These are phyloP conservation scores for Scolecobasidium constrictum DNA, from an alignment of 2,329 filamentous ascomycete species.

Conservation along the genomic window DNA sequence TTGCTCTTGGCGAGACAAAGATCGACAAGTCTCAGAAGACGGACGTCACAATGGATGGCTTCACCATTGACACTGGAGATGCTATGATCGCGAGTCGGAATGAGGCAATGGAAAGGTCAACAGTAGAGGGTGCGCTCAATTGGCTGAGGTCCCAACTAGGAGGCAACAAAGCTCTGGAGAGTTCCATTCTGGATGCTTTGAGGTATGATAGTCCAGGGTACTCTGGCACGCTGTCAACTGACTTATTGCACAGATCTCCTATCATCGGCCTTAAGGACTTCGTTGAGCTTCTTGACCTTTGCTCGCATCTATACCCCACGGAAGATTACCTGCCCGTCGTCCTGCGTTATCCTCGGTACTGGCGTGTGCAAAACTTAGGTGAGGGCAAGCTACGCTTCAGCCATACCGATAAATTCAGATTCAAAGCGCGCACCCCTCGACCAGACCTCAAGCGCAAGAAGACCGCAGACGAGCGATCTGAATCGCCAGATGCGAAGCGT, in stretches of 20 bases:
- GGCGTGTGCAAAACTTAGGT: conserved; percentile 42
- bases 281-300: conserved; percentile 46
- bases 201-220: conserved; percentile 42
- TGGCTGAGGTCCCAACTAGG: conserved; percentile 44
- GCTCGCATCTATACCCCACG: conserved; percentile 43
- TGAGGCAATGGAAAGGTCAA: conserved; percentile 41
- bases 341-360: conserved; percentile 46
- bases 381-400: conserved; percentile 31
- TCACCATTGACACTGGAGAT: conserved; percentile 49
- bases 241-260: conserved; percentile 24
- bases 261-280: conserved; percentile 42
- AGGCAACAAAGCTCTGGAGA: conserved; percentile 36
- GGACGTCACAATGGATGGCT: conserved; percentile 23
- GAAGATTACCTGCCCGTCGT: conserved; percentile 37
- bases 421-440: conserved; percentile 3
- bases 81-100: conserved; percentile 36
- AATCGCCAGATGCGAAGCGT: conserved; percentile 9
- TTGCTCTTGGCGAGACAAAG: conserved; percentile 44
- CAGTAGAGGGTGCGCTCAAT: conserved; percentile 45
- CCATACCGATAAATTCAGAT: conserved; percentile 8
- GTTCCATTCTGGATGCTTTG: conserved; percentile 46
- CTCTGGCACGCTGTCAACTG: conserved; percentile 30
- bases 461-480: conserved; percentile 2
- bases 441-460: conserved; percentile 4
- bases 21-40: conserved; percentile 18